Evolutionary conservation across 306 rosid species (phyloP).

Genomic region (Malus orientalis): DNA sequence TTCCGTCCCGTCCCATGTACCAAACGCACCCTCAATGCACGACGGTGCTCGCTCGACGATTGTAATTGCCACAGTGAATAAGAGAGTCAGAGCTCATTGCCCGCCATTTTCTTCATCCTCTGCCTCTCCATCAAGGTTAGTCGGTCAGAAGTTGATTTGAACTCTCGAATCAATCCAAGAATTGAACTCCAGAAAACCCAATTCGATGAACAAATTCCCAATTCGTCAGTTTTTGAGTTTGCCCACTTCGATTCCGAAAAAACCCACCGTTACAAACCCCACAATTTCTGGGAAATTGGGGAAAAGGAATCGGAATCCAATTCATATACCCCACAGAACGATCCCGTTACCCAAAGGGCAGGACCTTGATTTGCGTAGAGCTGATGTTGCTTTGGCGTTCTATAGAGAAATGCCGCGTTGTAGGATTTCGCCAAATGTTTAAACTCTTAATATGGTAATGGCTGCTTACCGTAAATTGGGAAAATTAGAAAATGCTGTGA

Average conservation of each 20-base stretch:
- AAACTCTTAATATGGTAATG: constrained; percentile 67
- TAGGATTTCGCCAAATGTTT: constrained; percentile 50
- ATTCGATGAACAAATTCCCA: constrained; percentile 5
- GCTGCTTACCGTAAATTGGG: constrained; percentile 57
- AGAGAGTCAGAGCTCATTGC: not conserved
- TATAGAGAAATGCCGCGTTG: constrained; percentile 37
- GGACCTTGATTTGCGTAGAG: constrained; percentile 31
- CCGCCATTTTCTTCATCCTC: not conserved
- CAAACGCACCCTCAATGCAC: no score
- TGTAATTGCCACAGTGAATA: not conserved
- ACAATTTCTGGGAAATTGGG: not conserved
- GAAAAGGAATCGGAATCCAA: constrained; percentile 6
- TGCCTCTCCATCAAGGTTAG: not conserved
- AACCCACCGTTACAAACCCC: constrained; percentile 12
- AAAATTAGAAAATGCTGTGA: constrained; percentile 22
- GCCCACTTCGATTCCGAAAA: constrained; percentile 16
- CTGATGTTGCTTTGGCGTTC: constrained; percentile 45
- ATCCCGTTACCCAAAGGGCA: no score
- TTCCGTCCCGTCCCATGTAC: no score
- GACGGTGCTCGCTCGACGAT: not conserved
- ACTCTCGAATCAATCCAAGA: not conserved
- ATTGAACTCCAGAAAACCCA: not conserved
- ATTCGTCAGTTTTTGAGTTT: constrained; percentile 36
- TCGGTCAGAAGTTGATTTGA: not conserved
- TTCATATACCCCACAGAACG: constrained; percentile 58